Percentiles rank a stretch among this genome's conserved stretches.
phyloP scores from a whole-genome alignment of 2,329 filamentous ascomycete genomes.

The Colletotrichum costaricense region DNA sequence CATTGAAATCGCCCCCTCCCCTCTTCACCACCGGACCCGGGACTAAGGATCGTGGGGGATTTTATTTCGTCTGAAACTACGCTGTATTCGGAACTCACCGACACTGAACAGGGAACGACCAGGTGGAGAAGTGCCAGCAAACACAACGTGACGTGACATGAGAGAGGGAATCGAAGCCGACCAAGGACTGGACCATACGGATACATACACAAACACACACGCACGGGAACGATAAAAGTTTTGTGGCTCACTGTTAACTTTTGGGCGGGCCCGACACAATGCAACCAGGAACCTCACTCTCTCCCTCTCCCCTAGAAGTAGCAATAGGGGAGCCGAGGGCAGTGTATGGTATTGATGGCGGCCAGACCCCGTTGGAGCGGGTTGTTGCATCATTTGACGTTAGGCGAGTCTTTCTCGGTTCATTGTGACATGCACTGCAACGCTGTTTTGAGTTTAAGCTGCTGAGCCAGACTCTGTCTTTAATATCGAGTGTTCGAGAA shows the following conservation, averaged over 20 bases:
- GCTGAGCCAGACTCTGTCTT: neutral
- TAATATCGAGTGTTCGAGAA: neutral
- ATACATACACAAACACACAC: neutral
- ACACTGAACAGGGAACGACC: neutral
- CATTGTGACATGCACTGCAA: neutral
- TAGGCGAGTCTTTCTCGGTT: neutral
- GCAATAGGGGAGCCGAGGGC: neutral
- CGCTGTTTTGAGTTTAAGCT: neutral
- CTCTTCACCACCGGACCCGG: slow-evolving; percentile 8
- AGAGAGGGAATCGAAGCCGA: neutral
- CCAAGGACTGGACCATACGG: neutral
- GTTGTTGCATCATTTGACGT: neutral
- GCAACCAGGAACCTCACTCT: slow-evolving; percentile 4
- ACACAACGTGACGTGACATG: neutral
- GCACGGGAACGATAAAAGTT: neutral
- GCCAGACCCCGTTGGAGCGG: neutral
- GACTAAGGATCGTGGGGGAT: neutral
- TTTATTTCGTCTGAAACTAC: slow-evolving; percentile 4
- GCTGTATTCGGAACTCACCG: slow-evolving; percentile 2
- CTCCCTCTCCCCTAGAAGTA: slow-evolving; percentile 4
- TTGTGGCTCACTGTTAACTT: neutral
- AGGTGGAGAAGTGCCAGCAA: neutral
- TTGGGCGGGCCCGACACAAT: slow-evolving; percentile 1
- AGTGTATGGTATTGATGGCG: neutral
- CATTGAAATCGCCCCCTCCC: neutral